These are phyloP conservation scores for Phytophthora tubulina DNA, from an alignment of 352 stramenopile genomes.

Conservation along the genomic window DNA sequence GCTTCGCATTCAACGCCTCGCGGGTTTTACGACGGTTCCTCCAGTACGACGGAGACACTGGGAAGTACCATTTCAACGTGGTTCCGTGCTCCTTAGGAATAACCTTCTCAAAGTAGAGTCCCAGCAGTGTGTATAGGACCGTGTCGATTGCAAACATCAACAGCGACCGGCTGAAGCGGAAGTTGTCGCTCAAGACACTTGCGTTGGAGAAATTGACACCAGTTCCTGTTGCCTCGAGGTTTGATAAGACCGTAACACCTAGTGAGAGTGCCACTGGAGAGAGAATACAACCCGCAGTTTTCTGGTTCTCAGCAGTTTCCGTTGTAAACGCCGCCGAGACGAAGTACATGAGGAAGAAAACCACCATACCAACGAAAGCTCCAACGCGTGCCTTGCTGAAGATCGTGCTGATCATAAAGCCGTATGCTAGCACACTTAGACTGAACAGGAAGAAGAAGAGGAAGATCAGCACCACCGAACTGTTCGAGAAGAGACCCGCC, in stretches of 20 bases:
- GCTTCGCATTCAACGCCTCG: conserved; percentile 17
- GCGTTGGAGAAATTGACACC: conserved; percentile 60
- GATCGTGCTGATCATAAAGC: conserved; percentile 80
- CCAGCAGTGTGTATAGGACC: conserved; percentile 91
- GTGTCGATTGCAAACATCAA: conserved; percentile 89
- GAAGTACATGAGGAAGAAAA: conserved; percentile 92
- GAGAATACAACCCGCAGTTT: conserved; percentile 62
- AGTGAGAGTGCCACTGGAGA: conserved; percentile 76
- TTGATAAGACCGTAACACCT: conserved; percentile 64
- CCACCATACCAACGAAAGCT: conserved; percentile 80
- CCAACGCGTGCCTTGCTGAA: conserved; percentile 23
- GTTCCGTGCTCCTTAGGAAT: conserved; percentile 93
- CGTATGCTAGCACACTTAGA: conserved; percentile 63
- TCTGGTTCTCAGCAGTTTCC: conserved; percentile 43
- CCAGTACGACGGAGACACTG: conserved; percentile 89
- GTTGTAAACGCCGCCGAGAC: conserved; percentile 59
- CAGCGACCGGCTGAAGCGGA: conserved; percentile 67
- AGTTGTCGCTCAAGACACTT: conserved; percentile 60
- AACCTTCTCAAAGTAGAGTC: conserved; percentile 93
- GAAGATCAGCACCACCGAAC: conserved; percentile 59
- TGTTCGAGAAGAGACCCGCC: conserved; percentile 60
- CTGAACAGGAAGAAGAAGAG: conserved; percentile 84
- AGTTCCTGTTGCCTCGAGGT: conserved; percentile 58
- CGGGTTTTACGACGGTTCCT: conserved; percentile 20
- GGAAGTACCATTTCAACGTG: conserved; percentile 93